phyloP scores from a whole-genome alignment of 1,139 yeast species.

The Barnettozyma hawaiiensis region DNA sequence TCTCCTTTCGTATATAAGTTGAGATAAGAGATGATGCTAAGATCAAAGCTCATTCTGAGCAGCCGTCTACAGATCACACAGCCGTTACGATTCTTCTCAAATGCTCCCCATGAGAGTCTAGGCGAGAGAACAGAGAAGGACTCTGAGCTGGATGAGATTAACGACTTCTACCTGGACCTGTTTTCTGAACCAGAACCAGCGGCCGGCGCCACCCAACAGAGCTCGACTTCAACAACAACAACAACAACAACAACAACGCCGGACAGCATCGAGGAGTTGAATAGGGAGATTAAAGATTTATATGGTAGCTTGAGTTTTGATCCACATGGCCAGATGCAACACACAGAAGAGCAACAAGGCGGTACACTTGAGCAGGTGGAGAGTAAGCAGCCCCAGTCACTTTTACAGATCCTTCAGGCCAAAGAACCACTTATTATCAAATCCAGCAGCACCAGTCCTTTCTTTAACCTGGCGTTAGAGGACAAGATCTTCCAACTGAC shows the following conservation, averaged over 20 bases:
- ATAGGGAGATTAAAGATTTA: constrained; percentile 23
- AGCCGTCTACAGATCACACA: neutral
- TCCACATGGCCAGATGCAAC: neutral
- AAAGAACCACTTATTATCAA: constrained; percentile 27
- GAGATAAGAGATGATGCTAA: too few relatives aligned
- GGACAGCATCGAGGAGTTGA: constrained; percentile 20
- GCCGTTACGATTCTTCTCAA: neutral
- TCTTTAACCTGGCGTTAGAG: constrained; percentile 74
- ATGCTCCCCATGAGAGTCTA: constrained; percentile 1
- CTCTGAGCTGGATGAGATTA: constrained; percentile 17
- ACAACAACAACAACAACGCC: too few relatives aligned
- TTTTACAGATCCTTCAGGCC: constrained; percentile 8
- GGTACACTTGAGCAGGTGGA: constrained; percentile 1
- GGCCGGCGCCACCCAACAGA: neutral
- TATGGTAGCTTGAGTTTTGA: constrained; percentile 14
- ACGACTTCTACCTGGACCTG: constrained; percentile 22
- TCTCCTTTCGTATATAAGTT: too few relatives aligned
- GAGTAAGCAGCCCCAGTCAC: neutral
- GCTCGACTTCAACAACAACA: neutral
- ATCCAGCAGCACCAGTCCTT: constrained; percentile 60
- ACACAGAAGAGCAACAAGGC: neutral
- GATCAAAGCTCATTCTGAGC: neutral
- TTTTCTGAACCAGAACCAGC: constrained; percentile 10
- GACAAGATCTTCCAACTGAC: constrained; percentile 65
- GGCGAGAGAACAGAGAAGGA: neutral